Evolutionary conservation across 768 basidiomycete species (phyloP), one percentile per base, ranked within the genome.

Genomic region (Lactarius indigo): DNA sequence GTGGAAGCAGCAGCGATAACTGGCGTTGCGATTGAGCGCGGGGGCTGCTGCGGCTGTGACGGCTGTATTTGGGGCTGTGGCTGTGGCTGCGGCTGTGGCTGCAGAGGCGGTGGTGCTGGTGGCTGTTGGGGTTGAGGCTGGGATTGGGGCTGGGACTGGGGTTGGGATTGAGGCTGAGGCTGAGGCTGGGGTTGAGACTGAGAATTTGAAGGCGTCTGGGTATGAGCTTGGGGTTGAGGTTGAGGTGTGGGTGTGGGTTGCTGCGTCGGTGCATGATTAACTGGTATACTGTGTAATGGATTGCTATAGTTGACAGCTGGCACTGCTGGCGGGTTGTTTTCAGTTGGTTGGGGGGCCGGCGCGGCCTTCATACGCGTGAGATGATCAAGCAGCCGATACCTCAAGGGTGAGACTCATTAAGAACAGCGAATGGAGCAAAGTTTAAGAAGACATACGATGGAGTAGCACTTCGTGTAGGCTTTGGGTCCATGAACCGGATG

Each of bases 401-500:
- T 70, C 33, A 31, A 61, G 33, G 47, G 35, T 31, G 39, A 6
- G 26, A 37, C 28, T 15, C 0, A n/a, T 55, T 42, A 44, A 18
- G 33, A 41, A 37, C 1, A 8, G 59, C 9, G 35, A 33, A 42
- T 26, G 26, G 10, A 1, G 12, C 12, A 3, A 3, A 17, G 18
- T n/a, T 31, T 28, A 8, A 28, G 18, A 56, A 39, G 41, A 74
- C 74, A 60, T 77, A 88, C 87, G 75, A 85, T 57, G 87, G 83
- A 20, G 79, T 76, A 62, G 75, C 72, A 64, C 83, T 78, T 26
- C 70, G 79, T 71, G 73, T 85, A 76, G 66, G 77, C 78, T 69
- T 82, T 12, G 90, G 89, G 60, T 85, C 85, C 90, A 91, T 91
- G 78, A 87, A 91, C 63, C 89, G 84, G 79, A 90, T 83, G 63